Base-by-base conservation (phyloP, 148 eudicot species). In the Chenopodium formosanum region DNA sequence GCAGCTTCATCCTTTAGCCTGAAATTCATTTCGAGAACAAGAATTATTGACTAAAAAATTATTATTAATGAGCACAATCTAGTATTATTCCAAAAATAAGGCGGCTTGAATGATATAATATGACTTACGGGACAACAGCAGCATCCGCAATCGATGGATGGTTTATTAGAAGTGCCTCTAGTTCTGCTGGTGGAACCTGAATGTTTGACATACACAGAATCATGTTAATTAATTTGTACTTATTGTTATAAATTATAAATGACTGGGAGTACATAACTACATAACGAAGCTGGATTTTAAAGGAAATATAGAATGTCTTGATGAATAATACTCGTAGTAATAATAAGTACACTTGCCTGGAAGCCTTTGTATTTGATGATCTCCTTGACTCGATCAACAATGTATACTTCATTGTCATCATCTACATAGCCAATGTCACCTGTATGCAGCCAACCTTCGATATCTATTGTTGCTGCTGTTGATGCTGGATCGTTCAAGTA, bases 401-500 rank as follows among this genome's bases (percentile, higher is more conserved):
- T 92, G 82, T 94, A 96, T 2, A 96, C 83, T 89, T 94, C 93
- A 3, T 90, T 89, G 20, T 94, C 94, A 0, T 94, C 91, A 40
- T 96, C 99, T 9, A 96, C 90, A 67, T 88, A 96, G 70, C 99
- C 99, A 11, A 96, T 89, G 37, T 96, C 98, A 0, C 99, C 99
- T 0, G 99, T 92, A 81, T 92, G 98, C 19, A 96, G 86, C 97
- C 97, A 96, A 2, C 99, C 98, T 29, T 91, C 87, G 4, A 85
- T 71, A 84, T 94, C 99, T 31, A 96, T 87, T 9, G 94, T 92
- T 65, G 84, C 89, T 75, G 89, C 89, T 11, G 99, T 96, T 7
- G 98, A 89, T 75, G 77, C 92, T 3, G 87, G 88, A 77, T 96
- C 95, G 20, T 96, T 96, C 29, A 92, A 84, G 75, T 96, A 96